Base-by-base conservation (phyloP, 2,329 filamentous ascomycete species). In the Incumbomyces delicatus region DNA sequence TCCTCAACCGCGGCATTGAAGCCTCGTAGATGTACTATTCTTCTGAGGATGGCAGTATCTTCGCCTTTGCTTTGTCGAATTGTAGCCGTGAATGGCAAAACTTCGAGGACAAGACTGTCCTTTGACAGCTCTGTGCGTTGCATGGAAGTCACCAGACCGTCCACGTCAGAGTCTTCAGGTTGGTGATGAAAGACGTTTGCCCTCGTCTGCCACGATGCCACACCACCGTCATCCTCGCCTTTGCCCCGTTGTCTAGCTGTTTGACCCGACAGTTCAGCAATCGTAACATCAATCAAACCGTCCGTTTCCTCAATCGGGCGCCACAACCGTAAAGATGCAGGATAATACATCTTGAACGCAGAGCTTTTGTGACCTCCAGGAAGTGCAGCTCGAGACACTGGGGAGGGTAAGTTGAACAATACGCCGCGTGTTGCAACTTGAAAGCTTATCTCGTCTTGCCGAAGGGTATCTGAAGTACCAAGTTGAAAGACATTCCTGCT, bases 381-480 rank as follows among this genome's bases (percentile, higher is more conserved):
- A 58, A 59, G 68, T 56, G 58, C 63, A 59, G 57, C 70, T 62
- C 72, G 76, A 61, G 86, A 90, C 8, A 98, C 92, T 0, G 90
- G 90, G 56, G 78, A 78, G 1, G 92, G 92, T 2, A 98, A 74
- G 8, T 81, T 82, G 61, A 94, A 94, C 0, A 95, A 66, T 41
- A 96, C 67, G 1, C 92, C 92, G 11, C 89, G 80, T 0, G 94
- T 86, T 3, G 88, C 88, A 14, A 90, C 81, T 54, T 98, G 87
- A 54, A 95, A 96, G 18, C 85, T 82, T 61, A 98, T 89, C 60
- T 98, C 92, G 53, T 95, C 88, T 64, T 96, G 90, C 6, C 89
- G 81, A 8, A 96, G 68, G 12, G 82, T 74, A 50, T 95, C 90
- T 44, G 80, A 78, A 16, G 76, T 77, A 1, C 74, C 72, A 62